phyloP scores from a whole-genome alignment of 1,139 yeast genomes.

The Pichia cactophila region DNA sequence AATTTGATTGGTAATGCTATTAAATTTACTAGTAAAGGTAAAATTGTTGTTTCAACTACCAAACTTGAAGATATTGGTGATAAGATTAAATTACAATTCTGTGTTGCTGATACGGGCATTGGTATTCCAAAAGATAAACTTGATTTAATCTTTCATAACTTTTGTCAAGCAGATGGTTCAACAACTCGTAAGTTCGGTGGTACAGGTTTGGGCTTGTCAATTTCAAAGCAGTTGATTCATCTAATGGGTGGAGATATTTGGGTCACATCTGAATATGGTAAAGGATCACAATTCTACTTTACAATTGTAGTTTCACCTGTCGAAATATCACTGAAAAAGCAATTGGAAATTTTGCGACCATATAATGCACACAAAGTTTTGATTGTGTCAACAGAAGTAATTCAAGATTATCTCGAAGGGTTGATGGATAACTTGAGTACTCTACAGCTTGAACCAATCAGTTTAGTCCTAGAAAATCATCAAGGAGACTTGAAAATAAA shows the following conservation, averaged over 20 bases:
- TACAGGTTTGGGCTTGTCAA: slow-evolving; percentile 79
- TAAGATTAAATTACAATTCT: slow-evolving; percentile 66
- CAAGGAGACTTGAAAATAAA: slow-evolving; percentile 38
- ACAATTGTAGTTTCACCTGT: slow-evolving; percentile 76
- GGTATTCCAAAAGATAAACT: slow-evolving; percentile 80
- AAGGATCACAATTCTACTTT: slow-evolving; percentile 75
- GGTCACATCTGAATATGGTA: slow-evolving; percentile 78
- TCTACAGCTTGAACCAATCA: slow-evolving; percentile 39
- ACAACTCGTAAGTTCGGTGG: slow-evolving; percentile 91
- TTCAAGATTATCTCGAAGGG: slow-evolving; percentile 35
- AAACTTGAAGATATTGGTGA: slow-evolving; percentile 41
- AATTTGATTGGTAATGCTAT: slow-evolving; percentile 85
- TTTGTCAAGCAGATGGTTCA: slow-evolving; percentile 89
- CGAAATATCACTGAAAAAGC: slow-evolving; percentile 52
- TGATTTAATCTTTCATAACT: slow-evolving; percentile 78
- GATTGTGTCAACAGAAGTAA: slow-evolving; percentile 55
- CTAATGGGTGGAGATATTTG: slow-evolving; percentile 89
- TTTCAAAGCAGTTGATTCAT: slow-evolving; percentile 78
- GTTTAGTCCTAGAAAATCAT: slow-evolving; percentile 29
- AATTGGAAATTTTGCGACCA: slow-evolving; percentile 64
- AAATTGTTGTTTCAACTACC: slow-evolving; percentile 57
- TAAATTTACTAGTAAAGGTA: slow-evolving; percentile 75
- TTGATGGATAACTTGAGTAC: slow-evolving; percentile 36
- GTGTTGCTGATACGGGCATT: slow-evolving; percentile 85
- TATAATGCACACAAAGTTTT: slow-evolving; percentile 64